Base-by-base conservation (phyloP, 2,329 filamentous ascomycete species). In the Coniochaeta sp. region DNA sequence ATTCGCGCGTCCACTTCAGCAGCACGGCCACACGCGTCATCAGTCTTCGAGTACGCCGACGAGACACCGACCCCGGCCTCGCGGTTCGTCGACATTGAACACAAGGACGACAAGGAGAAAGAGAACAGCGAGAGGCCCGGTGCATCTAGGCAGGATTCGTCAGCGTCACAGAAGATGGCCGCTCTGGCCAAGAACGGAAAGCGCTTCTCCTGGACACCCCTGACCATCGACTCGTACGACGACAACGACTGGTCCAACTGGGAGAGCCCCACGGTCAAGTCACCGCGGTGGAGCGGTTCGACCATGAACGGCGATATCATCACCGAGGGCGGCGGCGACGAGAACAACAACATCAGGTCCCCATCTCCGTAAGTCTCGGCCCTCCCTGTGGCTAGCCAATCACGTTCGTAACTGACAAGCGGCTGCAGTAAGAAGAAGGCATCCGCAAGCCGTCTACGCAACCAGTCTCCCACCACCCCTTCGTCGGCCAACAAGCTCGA, bases 161-260 rank as follows among this genome's bases (percentile, higher is more conserved):
- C 47, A 22, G 19, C 44, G 7, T 50, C 44, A 7, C 44, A 50
- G 24, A 67, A 67, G 34, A 74, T 69, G 57, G 65, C 72, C 9
- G 70, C 47, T 14, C 47, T 73, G 61, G 66, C 75, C 34, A 80
- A 78, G 64, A 63, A 74, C 0, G 69, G 72, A 58, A 86, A 86
- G 69, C 81, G 78, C 61, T 86, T 83, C 67, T 86, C 83, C 24
- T 86, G 81, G 81, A 84, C 81, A 22, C 82, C 83, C 1, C 73
- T 86, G 57, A 79, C 80, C 1, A 77, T 83, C 56, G 83, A 86
- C 63, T 76, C 78, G 50, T 75, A 82, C 60, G 80, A 87, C 63
- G 85, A 86, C 67, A 82, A 80, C 65, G 84, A 86, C 70, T 88
- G 85, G 85, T 79, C 81, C 8, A 87, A 81, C 70, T 88, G 86